These are phyloP conservation scores for Pisolithus marmoratus DNA, from an alignment of 768 basidiomycete species.

Conservation along the genomic window DNA sequence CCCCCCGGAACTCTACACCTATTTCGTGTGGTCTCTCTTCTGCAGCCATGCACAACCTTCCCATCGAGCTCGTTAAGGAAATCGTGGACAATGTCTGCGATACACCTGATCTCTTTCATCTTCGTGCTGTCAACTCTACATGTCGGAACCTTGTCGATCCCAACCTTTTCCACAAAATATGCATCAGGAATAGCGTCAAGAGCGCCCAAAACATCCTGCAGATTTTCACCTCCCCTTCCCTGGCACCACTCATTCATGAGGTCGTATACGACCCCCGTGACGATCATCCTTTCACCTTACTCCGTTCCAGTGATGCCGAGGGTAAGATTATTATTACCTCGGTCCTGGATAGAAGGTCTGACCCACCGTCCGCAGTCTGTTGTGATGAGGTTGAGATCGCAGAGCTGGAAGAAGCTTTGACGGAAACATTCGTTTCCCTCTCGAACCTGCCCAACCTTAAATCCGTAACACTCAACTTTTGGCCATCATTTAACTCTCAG, in stretches of 20 bases:
- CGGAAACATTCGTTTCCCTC: slow-evolving; percentile 20
- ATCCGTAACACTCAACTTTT: slow-evolving; percentile 22
- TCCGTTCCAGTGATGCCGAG: slow-evolving; percentile 5
- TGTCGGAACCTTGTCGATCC: slow-evolving; percentile 24
- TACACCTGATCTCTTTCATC: slow-evolving; percentile 21
- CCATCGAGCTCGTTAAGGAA: slow-evolving; percentile 22
- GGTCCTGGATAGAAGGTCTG: background rate
- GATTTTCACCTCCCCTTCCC: slow-evolving; percentile 16
- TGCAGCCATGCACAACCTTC: slow-evolving; percentile 18
- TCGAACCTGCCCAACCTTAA: slow-evolving; percentile 15
- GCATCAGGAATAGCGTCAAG: slow-evolving; percentile 19
- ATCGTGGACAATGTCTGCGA: slow-evolving; percentile 20
- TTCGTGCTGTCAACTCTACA: slow-evolving; percentile 22
- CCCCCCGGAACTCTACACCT: background rate
- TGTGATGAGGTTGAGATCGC: slow-evolving; percentile 26
- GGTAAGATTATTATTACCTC: slow-evolving; percentile 4
- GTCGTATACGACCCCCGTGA: slow-evolving; percentile 27
- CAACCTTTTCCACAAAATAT: slow-evolving; percentile 16
- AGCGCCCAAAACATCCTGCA: slow-evolving; percentile 21
- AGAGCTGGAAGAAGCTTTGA: slow-evolving; percentile 26
- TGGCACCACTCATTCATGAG: slow-evolving; percentile 21
- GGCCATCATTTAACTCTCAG: slow-evolving; percentile 25
- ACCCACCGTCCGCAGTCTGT: slow-evolving; percentile 5
- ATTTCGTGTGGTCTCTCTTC: background rate
- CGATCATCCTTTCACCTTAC: slow-evolving; percentile 18